These are phyloP conservation scores for Leersia perrieri DNA, from an alignment of 176 grass and related monocot species.

Conservation along the genomic window DNA sequence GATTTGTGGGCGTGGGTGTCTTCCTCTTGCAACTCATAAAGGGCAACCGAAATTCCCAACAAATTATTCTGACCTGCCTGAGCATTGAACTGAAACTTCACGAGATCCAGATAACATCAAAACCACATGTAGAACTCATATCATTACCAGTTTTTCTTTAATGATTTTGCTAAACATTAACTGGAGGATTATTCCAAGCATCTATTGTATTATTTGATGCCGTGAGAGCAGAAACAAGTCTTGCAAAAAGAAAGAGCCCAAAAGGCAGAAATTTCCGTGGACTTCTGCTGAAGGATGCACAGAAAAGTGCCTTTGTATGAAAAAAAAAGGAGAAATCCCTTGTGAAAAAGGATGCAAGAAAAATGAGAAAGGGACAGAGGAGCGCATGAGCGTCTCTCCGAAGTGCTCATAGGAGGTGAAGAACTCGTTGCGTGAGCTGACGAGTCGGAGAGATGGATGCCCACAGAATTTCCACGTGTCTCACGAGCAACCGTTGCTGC, in stretches of 20 bases:
- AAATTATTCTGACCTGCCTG: not conserved
- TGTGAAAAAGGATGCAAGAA: not conserved
- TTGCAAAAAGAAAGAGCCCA: not conserved
- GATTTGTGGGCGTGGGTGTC: not conserved
- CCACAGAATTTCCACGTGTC: not conserved
- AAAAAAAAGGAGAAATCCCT: not conserved
- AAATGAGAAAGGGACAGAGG: not conserved
- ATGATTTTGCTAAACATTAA: not conserved
- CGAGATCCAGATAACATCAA: not conserved
- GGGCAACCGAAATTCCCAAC: not conserved
- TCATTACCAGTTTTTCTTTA: too few relatives aligned
- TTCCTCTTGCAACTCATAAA: not conserved
- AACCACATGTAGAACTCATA: too few relatives aligned
- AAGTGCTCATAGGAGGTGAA: not conserved
- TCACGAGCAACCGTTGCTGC: not conserved
- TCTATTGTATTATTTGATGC: not conserved
- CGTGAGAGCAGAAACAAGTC: not conserved
- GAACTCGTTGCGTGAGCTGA: not conserved
- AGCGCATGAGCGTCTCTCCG: not conserved
- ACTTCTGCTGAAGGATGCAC: not conserved
- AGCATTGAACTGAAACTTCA: not conserved
- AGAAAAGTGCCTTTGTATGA: not conserved
- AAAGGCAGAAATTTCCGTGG: conserved; percentile 2
- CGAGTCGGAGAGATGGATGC: not conserved
- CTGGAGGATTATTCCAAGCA: not conserved